A percentile compares a stretch with the other conserved stretches of the same genome.
Conservation (phyloP, 805 yeast species). For the Sugiyamaella valdiviana region DNA sequence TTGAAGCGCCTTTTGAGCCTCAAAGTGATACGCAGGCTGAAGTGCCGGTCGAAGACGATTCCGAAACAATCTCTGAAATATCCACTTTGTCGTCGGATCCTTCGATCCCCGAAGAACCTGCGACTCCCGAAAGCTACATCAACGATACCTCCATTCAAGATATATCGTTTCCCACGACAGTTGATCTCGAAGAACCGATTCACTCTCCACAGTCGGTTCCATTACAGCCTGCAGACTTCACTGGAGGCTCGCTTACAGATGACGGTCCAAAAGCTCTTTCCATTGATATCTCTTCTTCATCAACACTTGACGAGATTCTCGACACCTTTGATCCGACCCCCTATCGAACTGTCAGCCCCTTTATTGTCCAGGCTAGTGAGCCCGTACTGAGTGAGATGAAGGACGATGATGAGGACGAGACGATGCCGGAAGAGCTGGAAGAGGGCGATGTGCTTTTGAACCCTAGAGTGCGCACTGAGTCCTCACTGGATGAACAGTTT, state of each 20-base stretch:
- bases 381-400: background rate
- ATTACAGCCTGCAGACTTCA: background rate
- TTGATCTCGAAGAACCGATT: no score
- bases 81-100: no score
- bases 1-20: no score
- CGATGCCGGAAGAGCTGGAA: background rate
- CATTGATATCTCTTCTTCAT: slow-evolving; percentile 21
- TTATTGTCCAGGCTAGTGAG: background rate
- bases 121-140: no score
- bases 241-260: background rate
- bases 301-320: slow-evolving; percentile 23
- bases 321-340: slow-evolving; percentile 20
- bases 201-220: background rate
- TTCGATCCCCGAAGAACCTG: no score
- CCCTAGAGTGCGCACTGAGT: no score
- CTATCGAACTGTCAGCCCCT: background rate
- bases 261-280: background rate
- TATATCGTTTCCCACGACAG: no score
- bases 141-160: no score
- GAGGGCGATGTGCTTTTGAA: background rate
- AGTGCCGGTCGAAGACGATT: no score
- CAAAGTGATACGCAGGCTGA: no score
- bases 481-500: no score
- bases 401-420: background rate
- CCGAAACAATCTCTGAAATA: no score